These are phyloP conservation scores for Oryza brachyantha DNA, from an alignment of 176 grass and related monocot species.

Conservation along the genomic window DNA sequence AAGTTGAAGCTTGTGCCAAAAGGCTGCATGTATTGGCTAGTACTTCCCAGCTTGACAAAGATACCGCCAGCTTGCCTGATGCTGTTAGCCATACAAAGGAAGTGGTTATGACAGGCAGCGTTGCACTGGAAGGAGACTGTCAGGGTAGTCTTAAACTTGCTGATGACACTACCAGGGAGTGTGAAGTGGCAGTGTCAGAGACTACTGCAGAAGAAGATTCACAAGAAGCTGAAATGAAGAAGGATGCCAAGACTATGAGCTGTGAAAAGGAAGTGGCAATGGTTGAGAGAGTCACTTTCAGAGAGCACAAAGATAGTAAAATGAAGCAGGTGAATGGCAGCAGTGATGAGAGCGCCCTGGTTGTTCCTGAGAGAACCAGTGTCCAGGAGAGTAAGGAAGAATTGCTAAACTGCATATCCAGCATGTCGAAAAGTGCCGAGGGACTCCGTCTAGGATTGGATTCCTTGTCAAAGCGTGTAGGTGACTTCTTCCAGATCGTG, in stretches of 20 bases:
- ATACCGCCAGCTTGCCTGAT: slow-evolving; percentile 22
- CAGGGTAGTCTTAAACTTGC: slow-evolving; percentile 4
- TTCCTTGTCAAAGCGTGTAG: slow-evolving; percentile 51
- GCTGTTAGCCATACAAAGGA: slow-evolving; percentile 26
- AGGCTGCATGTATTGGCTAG: slow-evolving; percentile 40
- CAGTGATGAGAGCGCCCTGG: neutral
- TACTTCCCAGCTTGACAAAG: slow-evolving; percentile 24
- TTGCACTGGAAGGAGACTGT: neutral
- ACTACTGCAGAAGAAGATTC: slow-evolving; percentile 11
- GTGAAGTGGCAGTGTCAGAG: neutral
- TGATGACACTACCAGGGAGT: neutral
- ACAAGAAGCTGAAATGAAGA: neutral
- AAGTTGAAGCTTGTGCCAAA: slow-evolving; percentile 50
- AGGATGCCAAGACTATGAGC: neutral
- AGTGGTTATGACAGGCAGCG: neutral
- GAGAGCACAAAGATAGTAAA: slow-evolving; percentile 23
- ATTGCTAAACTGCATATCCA: slow-evolving; percentile 42
- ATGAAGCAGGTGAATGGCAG: neutral
- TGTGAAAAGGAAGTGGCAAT: neutral
- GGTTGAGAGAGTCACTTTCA: neutral
- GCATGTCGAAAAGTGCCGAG: slow-evolving; percentile 35
- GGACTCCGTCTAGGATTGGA: slow-evolving; percentile 45
- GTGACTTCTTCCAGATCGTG: slow-evolving; percentile 79
- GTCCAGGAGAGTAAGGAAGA: slow-evolving; percentile 18
- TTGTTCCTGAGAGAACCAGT: neutral